A percentile compares a stretch with the other conserved stretches of the same genome.
phyloP scores from a whole-genome alignment of 2,329 filamentous ascomycete species.

The Cladosporium sp. region DNA sequence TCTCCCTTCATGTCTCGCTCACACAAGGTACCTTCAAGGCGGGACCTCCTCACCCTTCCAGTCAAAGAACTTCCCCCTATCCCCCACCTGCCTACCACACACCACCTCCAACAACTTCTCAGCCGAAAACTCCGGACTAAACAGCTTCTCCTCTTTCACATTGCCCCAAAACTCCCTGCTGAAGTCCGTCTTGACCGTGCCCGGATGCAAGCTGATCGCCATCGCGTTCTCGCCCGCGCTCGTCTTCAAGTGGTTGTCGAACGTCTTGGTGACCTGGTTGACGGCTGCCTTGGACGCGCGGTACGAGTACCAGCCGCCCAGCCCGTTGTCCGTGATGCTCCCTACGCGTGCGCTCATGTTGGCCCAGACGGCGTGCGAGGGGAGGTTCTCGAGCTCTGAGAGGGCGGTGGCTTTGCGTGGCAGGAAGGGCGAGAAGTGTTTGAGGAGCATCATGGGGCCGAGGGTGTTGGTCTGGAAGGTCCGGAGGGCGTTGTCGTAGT shows the following conservation, averaged over 20 bases:
- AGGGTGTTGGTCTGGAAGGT: constrained; percentile 70
- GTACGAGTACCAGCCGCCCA: constrained; percentile 79
- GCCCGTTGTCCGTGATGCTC: constrained; percentile 62
- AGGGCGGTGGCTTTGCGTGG: constrained; percentile 51
- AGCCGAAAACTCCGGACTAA: constrained; percentile 60
- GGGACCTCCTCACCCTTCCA: constrained; percentile 60
- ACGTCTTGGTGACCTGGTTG: constrained; percentile 63
- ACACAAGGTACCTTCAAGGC: constrained; percentile 37
- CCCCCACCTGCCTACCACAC: constrained; percentile 38
- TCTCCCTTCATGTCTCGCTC: not conserved
- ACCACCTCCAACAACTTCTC: constrained; percentile 58
- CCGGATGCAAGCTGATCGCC: constrained; percentile 68
- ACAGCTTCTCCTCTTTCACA: constrained; percentile 56
- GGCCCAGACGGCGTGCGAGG: constrained; percentile 58
- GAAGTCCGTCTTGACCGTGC: constrained; percentile 70
- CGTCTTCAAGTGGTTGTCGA: constrained; percentile 60
- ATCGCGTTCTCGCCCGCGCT: constrained; percentile 57
- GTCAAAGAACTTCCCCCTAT: constrained; percentile 62
- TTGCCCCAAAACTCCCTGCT: constrained; percentile 66
- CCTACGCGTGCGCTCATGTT: constrained; percentile 74
- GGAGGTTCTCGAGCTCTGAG: constrained; percentile 24
- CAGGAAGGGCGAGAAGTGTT: constrained; percentile 65
- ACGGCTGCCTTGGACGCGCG: constrained; percentile 70
- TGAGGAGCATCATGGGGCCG: constrained; percentile 68
- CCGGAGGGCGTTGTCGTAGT: constrained; percentile 54